phyloP scores from a whole-genome alignment of 805 yeast genomes.

The Myxozyma kluyveri region DNA sequence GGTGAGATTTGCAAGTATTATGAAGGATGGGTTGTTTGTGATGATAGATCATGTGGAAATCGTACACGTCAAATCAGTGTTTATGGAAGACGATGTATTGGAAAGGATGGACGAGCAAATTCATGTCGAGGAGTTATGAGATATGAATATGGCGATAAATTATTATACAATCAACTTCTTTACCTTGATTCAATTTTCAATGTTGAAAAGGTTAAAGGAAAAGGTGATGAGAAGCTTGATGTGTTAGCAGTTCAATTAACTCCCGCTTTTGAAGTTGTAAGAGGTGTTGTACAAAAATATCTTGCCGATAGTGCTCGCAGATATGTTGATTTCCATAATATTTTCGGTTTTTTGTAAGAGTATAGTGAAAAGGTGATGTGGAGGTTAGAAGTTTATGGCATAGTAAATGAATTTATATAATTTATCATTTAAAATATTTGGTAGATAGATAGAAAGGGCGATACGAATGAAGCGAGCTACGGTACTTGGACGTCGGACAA shows the following conservation, averaged over 20 bases:
- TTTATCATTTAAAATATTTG: background rate
- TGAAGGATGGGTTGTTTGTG: constrained; percentile 83
- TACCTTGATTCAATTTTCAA: constrained; percentile 79
- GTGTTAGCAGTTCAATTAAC: constrained; percentile 81
- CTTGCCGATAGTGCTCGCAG: constrained; percentile 81
- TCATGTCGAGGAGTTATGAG: constrained; percentile 80
- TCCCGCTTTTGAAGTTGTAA: constrained; percentile 52
- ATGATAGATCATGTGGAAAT: constrained; percentile 76
- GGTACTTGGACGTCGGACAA: too few relatives aligned
- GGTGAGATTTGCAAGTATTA: constrained; percentile 71
- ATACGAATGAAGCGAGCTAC: too few relatives aligned
- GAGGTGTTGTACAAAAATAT: constrained; percentile 66
- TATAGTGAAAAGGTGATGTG: too few relatives aligned
- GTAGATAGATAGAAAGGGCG: background rate
- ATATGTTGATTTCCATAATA: constrained; percentile 77
- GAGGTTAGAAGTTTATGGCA: too few relatives aligned
- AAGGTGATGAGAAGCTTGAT: constrained; percentile 48
- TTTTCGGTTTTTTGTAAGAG: constrained; percentile 45
- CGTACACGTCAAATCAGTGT: constrained; percentile 83
- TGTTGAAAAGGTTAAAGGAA: constrained; percentile 63
- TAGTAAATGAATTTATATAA: background rate
- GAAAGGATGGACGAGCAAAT: constrained; percentile 56
- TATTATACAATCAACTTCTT: constrained; percentile 78
- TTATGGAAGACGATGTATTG: constrained; percentile 82
- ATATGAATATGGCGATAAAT: constrained; percentile 72